A percentile compares a stretch with the other conserved stretches of the same genome.
phyloP scores from a whole-genome alignment of 179 eudicot genomes.

The Camellia oleifera region DNA sequence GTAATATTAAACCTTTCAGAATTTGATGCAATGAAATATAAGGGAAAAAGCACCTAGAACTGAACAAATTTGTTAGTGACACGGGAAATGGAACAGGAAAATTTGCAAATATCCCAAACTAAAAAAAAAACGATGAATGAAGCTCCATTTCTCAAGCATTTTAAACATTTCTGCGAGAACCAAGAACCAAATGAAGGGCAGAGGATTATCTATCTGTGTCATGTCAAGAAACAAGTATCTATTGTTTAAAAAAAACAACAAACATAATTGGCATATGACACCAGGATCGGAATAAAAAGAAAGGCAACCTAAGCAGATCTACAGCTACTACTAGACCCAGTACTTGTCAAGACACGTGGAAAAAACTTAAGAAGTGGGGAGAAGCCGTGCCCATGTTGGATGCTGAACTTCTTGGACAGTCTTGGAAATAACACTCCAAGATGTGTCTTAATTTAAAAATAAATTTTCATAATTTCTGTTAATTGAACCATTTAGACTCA shows the following conservation, averaged over 20 bases:
- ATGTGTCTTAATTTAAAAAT: background rate
- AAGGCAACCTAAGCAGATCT: background rate
- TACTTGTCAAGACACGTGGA: background rate
- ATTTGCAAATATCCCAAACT: conserved; percentile 1
- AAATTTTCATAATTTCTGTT: background rate
- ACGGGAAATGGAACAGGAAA: background rate
- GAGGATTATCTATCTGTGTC: background rate
- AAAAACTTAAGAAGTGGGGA: background rate
- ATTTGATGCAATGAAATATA: background rate
- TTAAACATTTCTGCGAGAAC: background rate
- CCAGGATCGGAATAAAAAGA: background rate
- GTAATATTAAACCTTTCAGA: conserved; percentile 14
- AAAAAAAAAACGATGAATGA: background rate
- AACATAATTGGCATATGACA: background rate
- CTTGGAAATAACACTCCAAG: background rate
- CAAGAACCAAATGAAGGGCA: background rate
- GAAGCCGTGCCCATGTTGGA: background rate
- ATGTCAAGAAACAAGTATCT: background rate
- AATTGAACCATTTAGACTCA: too few species aligned
- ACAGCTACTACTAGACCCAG: background rate
- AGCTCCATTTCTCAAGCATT: too few species aligned
- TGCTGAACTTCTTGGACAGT: background rate
- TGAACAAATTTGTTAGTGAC: background rate
- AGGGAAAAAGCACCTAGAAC: conserved; percentile 6
- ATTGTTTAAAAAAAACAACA: background rate